These are phyloP conservation scores for Sherardia arvensis DNA, from an alignment of 257 asterid genomes.

Conservation along the genomic window DNA sequence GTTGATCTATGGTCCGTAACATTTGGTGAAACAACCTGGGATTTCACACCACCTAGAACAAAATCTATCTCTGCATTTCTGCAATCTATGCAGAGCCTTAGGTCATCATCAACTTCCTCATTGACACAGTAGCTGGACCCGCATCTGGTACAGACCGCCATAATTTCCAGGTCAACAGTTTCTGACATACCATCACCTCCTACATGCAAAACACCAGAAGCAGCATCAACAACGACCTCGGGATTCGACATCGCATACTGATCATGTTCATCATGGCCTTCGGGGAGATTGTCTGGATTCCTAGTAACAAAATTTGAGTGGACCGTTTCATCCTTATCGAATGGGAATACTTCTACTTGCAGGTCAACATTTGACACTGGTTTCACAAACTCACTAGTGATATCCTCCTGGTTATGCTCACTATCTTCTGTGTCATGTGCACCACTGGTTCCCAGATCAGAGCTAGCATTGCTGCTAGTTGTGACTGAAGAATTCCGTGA, in stretches of 20 bases:
- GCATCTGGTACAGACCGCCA: slow-evolving; percentile 54
- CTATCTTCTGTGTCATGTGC: slow-evolving; percentile 61
- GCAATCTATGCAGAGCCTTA: slow-evolving; percentile 51
- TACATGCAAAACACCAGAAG: slow-evolving; percentile 27
- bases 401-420: slow-evolving; percentile 60
- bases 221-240: slow-evolving; percentile 10
- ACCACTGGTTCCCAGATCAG: slow-evolving; percentile 57
- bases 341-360: slow-evolving; percentile 54
- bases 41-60: slow-evolving; percentile 20
- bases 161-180: slow-evolving; percentile 23
- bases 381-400: slow-evolving; percentile 31
- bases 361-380: slow-evolving; percentile 23
- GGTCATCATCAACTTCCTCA: slow-evolving; percentile 40
- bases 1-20: slow-evolving; percentile 22
- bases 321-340: slow-evolving; percentile 48
- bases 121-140: slow-evolving; percentile 24
- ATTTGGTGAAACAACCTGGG: slow-evolving; percentile 22
- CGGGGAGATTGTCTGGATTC: slow-evolving; percentile 22
- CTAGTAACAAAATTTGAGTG: slow-evolving; percentile 27
- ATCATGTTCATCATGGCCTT: slow-evolving; percentile 24
- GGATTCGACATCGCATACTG: slow-evolving; percentile 3
- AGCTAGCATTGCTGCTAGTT: slow-evolving; percentile 83
- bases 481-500: slow-evolving; percentile 81
- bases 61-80: slow-evolving; percentile 30
- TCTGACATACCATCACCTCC: slow-evolving; percentile 14